Evolutionary conservation across 23 red algal species (phyloP), one percentile per base, ranked within the genome.

Genomic region (Gracilaria caudata): DNA sequence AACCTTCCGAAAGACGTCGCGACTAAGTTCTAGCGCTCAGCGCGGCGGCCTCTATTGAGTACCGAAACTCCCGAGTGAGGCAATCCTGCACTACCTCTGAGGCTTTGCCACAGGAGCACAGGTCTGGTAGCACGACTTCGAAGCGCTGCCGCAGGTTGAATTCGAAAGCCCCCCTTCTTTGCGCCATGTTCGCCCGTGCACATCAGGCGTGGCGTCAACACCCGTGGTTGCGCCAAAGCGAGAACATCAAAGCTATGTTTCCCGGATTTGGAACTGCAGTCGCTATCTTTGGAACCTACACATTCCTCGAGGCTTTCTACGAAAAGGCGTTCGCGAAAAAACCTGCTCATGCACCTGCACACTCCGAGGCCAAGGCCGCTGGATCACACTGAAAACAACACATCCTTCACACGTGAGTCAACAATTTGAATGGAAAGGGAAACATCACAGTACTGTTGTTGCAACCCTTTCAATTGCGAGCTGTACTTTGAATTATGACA

Each of bases 291-390:
- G 74, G 86, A 28, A 80, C 58, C 2, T 89, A 89, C 56, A 66
- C 72, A 19, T 89, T 89, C 57, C 68, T 51, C 70, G 86, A 89
- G 74, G 86, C 86, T 5, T 89, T 89, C 19, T 89, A 89, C 82
- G 64, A 86, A 36, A 63, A 66, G 57, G 79, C 79, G 9, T 83
- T 83, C 60, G 79, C 79, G 25, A 83, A 43, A 17, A 83, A 83
- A 6, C 32, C 51, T 23, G 29, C 79, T 7, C 79, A 83, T 26
- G 79, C 55, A 34, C 79, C 79, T 4, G 79, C 79, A 38, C 79
- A 40, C 19, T 7, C 79, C 4, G 49, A 47, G 20, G 16, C 70
- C 4, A 36, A 53, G 10, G 79, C 58, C 14, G 53, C 78, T 14
- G 78, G 37, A 25, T 59, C 78, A 63, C 78, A 58, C 28, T 81